Evolutionary conservation across 176 grass and related monocot species (phyloP).

Genomic region (barley (Hordeum vulgare)): DNA sequence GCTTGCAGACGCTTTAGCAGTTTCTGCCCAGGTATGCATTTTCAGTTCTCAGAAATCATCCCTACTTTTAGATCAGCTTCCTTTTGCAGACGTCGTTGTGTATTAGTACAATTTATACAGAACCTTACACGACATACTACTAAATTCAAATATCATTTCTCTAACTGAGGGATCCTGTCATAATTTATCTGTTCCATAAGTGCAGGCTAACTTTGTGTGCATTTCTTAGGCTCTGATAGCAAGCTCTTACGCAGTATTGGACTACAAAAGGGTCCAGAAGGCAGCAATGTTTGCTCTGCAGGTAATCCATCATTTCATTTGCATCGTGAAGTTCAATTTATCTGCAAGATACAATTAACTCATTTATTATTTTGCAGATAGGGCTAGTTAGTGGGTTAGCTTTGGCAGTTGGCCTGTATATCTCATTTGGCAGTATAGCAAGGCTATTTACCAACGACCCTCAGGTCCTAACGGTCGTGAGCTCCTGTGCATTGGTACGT

Average conservation of each 20-base stretch:
- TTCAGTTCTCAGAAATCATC: background rate
- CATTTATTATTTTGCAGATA: conserved; percentile 36
- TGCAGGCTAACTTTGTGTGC: conserved; percentile 12
- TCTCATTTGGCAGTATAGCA: conserved; percentile 73
- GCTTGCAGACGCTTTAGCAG: conserved; percentile 62
- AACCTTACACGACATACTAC: background rate
- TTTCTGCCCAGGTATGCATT: conserved; percentile 46
- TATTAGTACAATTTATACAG: background rate
- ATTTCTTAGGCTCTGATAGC: conserved; percentile 70
- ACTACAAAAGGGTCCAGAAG: conserved; percentile 74
- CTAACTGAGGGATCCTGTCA: background rate
- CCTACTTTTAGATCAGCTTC: background rate
- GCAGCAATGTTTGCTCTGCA: conserved; percentile 55
- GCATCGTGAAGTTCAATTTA: background rate
- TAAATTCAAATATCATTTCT: conserved; percentile 13
- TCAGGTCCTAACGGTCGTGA: conserved; percentile 76
- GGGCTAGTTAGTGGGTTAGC: conserved; percentile 64
- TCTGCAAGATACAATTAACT: background rate
- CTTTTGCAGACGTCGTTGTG: background rate
- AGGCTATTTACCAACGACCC: conserved; percentile 80
- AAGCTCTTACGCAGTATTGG: conserved; percentile 65
- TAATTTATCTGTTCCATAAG: conserved; percentile 5
- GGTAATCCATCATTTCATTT: conserved; percentile 39
- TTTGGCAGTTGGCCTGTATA: conserved; percentile 60
- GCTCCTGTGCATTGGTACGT: conserved; percentile 76